These are phyloP conservation scores for Wickerhamiella qilinensis DNA, from an alignment of 805 yeast species.

Conservation along the genomic window DNA sequence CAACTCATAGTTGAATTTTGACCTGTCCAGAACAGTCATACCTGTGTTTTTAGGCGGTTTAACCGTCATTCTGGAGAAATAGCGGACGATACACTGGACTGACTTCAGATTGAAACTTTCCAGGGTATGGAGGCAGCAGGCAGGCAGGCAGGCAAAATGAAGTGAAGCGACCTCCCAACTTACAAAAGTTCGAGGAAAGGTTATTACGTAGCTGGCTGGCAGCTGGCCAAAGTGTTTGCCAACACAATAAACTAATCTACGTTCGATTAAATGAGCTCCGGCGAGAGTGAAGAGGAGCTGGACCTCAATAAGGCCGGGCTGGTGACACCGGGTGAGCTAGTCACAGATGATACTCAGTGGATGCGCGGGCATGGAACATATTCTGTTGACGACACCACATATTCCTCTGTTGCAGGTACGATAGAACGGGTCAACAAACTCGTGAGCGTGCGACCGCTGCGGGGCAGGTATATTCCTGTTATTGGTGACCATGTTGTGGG, in stretches of 20 bases:
- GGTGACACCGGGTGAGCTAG: slow-evolving; percentile 90
- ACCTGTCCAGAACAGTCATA: slow-evolving; percentile 50
- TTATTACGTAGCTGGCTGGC: too few species aligned
- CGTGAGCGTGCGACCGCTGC: slow-evolving; percentile 68
- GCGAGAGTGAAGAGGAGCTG: slow-evolving; percentile 9
- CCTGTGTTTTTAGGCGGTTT: slow-evolving; percentile 54
- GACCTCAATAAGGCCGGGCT: slow-evolving; percentile 20
- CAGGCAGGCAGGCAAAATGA: too few species aligned
- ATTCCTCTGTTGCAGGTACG: slow-evolving; percentile 84
- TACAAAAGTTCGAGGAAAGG: too few species aligned
- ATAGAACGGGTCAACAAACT: slow-evolving; percentile 75
- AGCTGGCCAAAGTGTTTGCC: too few species aligned
- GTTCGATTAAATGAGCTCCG: background rate
- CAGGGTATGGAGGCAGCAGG: background rate
- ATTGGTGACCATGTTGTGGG: slow-evolving; percentile 96
- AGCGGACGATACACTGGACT: background rate
- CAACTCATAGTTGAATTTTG: slow-evolving; percentile 41
- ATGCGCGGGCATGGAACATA: slow-evolving; percentile 99
- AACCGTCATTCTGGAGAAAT: background rate
- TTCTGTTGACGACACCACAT: slow-evolving; percentile 45
- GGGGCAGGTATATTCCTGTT: slow-evolving; percentile 81
- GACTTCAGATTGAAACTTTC: background rate
- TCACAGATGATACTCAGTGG: slow-evolving; percentile 94
- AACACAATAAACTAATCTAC: too few species aligned
- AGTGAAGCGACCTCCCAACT: too few species aligned